phyloP scores from a whole-genome alignment of 441 rosid genomes.

The Erodium trifolium region DNA sequence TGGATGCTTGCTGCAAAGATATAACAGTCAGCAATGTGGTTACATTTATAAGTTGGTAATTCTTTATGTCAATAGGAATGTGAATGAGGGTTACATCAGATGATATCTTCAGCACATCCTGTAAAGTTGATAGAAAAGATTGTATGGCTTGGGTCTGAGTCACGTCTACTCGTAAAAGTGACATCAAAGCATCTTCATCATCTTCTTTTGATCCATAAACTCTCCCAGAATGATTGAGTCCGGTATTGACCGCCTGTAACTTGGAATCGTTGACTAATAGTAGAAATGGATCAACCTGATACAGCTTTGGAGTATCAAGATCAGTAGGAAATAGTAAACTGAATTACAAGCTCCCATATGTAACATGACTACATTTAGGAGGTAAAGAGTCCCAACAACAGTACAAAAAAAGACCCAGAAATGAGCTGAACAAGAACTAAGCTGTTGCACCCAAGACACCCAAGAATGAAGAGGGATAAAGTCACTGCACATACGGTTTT shows the following conservation, averaged over 20 bases:
- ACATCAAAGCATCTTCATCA: slow-evolving; percentile 46
- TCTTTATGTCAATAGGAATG: slow-evolving; percentile 8
- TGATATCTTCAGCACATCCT: slow-evolving; percentile 49
- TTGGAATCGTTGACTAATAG: slow-evolving; percentile 57
- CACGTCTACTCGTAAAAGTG: slow-evolving; percentile 46
- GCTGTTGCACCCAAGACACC: too few species aligned
- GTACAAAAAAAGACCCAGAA: not conserved
- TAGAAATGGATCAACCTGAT: slow-evolving; percentile 76
- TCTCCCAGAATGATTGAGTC: slow-evolving; percentile 21
- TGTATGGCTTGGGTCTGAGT: slow-evolving; percentile 53
- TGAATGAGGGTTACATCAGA: slow-evolving; percentile 38
- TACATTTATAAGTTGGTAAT: slow-evolving; percentile 8
- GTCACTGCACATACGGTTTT: slow-evolving; percentile 39
- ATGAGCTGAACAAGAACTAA: not conserved
- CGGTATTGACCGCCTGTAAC: slow-evolving; percentile 45
- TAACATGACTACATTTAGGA: not conserved
- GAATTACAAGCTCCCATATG: not conserved
- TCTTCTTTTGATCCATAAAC: slow-evolving; percentile 74
- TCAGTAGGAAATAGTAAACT: slow-evolving; percentile 9
- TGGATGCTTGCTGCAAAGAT: slow-evolving; percentile 39
- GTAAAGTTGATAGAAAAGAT: slow-evolving; percentile 46
- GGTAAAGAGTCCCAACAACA: not conserved
- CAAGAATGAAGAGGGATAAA: too few species aligned
- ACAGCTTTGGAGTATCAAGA: slow-evolving; percentile 7
- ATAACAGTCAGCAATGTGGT: slow-evolving; percentile 20